phyloP scores from a whole-genome alignment of 371 early-diverging fungal species.

The Mortierella sp. region DNA sequence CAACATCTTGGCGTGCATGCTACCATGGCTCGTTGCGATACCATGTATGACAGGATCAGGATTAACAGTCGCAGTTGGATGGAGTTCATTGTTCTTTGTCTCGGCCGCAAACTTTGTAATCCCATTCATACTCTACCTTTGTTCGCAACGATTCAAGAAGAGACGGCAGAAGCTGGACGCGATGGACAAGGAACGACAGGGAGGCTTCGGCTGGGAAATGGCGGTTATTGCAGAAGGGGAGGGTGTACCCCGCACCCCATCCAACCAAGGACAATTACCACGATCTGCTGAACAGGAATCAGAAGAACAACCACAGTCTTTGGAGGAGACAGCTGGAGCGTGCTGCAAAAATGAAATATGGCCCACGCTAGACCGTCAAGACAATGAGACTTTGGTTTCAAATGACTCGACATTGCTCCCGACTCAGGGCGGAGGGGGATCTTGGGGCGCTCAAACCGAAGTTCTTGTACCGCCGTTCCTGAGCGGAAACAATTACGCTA shows the following conservation, averaged over 20 bases:
- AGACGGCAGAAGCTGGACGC: conserved; percentile 13
- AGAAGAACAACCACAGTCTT: too few relatives aligned
- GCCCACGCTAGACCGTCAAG: not conserved
- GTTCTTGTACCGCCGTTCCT: conserved; percentile 20
- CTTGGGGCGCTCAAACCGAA: not conserved
- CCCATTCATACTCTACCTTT: conserved; percentile 77
- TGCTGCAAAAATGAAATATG: too few relatives aligned
- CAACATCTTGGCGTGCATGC: conserved; percentile 53
- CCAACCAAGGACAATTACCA: too few relatives aligned
- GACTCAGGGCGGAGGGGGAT: not conserved
- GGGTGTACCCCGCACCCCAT: too few relatives aligned
- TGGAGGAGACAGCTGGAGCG: too few relatives aligned
- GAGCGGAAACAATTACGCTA: conserved; percentile 30
- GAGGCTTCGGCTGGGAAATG: conserved; percentile 8
- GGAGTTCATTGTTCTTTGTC: conserved; percentile 63
- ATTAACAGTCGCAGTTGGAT: conserved; percentile 55
- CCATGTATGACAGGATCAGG: conserved; percentile 56
- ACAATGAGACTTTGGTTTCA: not conserved
- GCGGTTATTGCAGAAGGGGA: not conserved
- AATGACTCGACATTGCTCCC: not conserved
- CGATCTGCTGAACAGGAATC: too few relatives aligned
- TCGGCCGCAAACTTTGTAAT: conserved; percentile 78
- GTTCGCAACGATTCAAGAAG: conserved; percentile 58
- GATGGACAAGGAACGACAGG: conserved; percentile 17
- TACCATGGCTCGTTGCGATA: conserved; percentile 74